Evolutionary conservation across 2,329 filamentous ascomycete genomes (phyloP), one percentile per base, ranked within the genome.

Genomic region (Colletotrichum scovillei): DNA sequence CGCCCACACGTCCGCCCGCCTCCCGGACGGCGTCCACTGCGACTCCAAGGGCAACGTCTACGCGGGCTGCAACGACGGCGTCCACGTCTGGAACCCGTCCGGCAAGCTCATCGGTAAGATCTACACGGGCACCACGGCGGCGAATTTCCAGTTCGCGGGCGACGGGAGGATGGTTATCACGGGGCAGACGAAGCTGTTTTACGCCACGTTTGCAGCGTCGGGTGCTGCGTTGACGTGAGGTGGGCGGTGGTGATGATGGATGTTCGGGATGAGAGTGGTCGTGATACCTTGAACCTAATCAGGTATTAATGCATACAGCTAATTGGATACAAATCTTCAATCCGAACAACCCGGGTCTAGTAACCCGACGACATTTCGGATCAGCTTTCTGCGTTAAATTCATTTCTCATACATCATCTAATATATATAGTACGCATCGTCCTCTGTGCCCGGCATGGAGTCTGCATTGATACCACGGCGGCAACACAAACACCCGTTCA

Each of bases 11-110:
- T 84, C 87, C 59, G 78, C 83, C 2, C 88, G 89, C 2, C 82
- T 90, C 2, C 90, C 91, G 0, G 91, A 93, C 75, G 91, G 92
- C 82, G 86, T 90, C 55, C 88, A 90, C 73, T 85, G 84, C 70
- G 89, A 91, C 75, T 80, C 83, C 8, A 80, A 86, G 14, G 90
- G 90, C 1, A 89, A 91, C 64, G 84, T 92, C 3, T 92, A 88
- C 75, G 80, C 84, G 5, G 86, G 85, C 9, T 86, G 83, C 62
- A 85, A 84, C 1, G 87, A 88, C 69, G 87, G 86, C 7, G 82
- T 88, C 3, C 83, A 87, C 66, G 84, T 88, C 0, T 89, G 84
- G 83, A 86, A 86, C 66, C 76, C 81, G 0, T 81, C 80, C 2
- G 86, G 86, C 22, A 83, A 82, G 66, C 81, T 88, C 1, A 82